A percentile compares a stretch with the other conserved stretches of the same genome.
phyloP scores from a whole-genome alignment of 371 early-diverging fungal species.

The Funneliformis caledonium region DNA sequence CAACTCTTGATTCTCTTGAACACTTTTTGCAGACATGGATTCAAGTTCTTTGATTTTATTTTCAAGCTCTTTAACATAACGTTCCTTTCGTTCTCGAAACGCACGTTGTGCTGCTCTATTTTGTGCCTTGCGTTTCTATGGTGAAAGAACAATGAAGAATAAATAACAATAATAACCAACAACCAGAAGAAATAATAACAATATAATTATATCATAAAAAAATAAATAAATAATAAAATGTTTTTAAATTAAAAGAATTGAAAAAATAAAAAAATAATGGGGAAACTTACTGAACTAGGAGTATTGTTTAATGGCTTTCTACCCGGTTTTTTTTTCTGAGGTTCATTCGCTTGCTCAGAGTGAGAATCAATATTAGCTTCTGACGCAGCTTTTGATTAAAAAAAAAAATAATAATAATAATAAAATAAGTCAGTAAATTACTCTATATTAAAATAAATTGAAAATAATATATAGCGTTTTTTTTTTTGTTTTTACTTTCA shows the following conservation, averaged over 20 bases:
- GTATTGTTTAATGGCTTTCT: constrained; percentile 39
- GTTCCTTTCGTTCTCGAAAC: constrained; percentile 76
- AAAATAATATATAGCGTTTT: not conserved
- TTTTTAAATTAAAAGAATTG: no score
- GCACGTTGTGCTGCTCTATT: constrained; percentile 82
- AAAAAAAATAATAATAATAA: not conserved
- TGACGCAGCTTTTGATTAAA: not conserved
- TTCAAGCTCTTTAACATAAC: constrained; percentile 67
- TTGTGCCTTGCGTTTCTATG: constrained; percentile 73
- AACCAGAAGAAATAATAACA: not conserved
- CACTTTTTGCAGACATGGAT: constrained; percentile 48
- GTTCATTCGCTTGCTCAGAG: constrained; percentile 21
- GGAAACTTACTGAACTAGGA: constrained; percentile 35
- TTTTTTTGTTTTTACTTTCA: constrained; percentile 16
- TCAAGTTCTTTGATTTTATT: constrained; percentile 53
- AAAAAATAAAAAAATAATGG: not conserved
- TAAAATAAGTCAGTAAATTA: not conserved
- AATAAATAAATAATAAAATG: no score
- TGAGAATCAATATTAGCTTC: not conserved
- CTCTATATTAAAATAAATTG: not conserved
- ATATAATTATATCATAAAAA: not conserved
- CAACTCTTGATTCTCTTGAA: constrained; percentile 48
- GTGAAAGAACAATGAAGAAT: not conserved
- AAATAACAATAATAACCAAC: not conserved
- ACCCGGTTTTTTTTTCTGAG: constrained; percentile 38